phyloP scores from a whole-genome alignment of 2,329 filamentous ascomycete species.

The Nakataea oryzae region DNA sequence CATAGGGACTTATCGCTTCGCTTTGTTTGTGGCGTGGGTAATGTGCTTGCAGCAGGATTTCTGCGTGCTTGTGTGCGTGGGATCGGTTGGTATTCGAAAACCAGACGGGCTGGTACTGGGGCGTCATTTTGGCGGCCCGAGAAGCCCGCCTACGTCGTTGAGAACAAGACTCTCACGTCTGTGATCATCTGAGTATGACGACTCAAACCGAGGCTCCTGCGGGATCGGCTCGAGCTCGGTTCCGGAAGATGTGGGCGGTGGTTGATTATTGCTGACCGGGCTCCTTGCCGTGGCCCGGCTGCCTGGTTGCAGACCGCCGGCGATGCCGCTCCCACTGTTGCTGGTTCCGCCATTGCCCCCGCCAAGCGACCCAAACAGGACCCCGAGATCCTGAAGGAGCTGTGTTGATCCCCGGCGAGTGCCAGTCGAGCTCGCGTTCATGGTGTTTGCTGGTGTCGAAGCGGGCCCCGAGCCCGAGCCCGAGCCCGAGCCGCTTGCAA shows the following conservation, averaged over 20 bases:
- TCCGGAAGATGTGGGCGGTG: constrained; percentile 10
- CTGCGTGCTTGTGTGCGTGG: too few species aligned
- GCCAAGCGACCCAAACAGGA: constrained; percentile 32
- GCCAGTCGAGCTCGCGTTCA: constrained; percentile 33
- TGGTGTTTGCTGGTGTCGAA: constrained; percentile 17
- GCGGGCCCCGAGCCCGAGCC: constrained; percentile 20
- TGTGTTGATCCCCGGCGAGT: constrained; percentile 44
- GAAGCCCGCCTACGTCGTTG: not conserved
- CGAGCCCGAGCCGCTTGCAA: constrained; percentile 23
- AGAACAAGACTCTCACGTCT: not conserved
- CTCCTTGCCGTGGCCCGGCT: not conserved
- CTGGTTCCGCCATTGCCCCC: not conserved
- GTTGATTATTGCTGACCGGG: constrained; percentile 1
- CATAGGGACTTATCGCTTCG: not conserved
- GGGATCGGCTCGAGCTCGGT: constrained; percentile 37
- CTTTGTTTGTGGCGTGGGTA: not conserved
- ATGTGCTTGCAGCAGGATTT: not conserved
- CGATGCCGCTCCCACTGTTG: not conserved
- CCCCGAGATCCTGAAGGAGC: constrained; percentile 48
- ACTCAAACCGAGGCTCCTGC: constrained; percentile 11
- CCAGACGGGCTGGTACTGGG: not conserved
- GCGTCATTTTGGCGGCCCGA: not conserved
- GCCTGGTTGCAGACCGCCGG: not conserved
- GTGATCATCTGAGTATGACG: not conserved
- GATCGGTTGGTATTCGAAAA: too few species aligned